Conservation (phyloP, 75 land plant species). For the Selaginella moellendorffii region DNA sequence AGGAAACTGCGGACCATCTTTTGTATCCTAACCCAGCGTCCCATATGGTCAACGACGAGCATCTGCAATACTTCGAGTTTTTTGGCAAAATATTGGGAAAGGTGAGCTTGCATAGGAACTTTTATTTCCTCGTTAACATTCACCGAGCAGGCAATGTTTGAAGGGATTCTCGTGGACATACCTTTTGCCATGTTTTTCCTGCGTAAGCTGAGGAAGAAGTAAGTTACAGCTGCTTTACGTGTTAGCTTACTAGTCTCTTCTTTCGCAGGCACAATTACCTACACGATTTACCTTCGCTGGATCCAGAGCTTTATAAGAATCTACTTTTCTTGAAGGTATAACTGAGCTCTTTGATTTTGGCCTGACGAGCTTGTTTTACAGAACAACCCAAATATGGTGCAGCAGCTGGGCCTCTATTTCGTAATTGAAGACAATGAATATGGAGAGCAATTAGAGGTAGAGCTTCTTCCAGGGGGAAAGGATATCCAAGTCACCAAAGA, state of each 20-base stretch:
- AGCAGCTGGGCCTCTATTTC: constrained; percentile 74
- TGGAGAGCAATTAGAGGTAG: constrained; percentile 85
- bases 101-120: no score
- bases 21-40: constrained; percentile 96
- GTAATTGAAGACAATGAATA: constrained; percentile 85
- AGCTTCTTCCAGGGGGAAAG: constrained; percentile 75
- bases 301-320: constrained; percentile 79
- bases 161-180: constrained; percentile 90
- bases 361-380: constrained; percentile 15
- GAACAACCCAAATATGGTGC: constrained; percentile 59
- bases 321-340: constrained; percentile 66
- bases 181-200: constrained; percentile 95
- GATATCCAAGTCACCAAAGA: constrained; percentile 70
- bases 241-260: neutral
- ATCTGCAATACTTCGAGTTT: constrained; percentile 76
- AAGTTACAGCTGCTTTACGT: no score
- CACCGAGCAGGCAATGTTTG: constrained; percentile 82
- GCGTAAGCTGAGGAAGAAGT: constrained; percentile 90
- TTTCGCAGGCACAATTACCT: constrained; percentile 58
- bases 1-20: constrained; percentile 94
- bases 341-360: neutral
- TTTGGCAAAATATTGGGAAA: constrained; percentile 81
- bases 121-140: neutral
- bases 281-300: constrained; percentile 87
- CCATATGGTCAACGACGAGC: constrained; percentile 75